Evolutionary conservation across 768 basidiomycete species (phyloP).

Genomic region (Solioccasus polychromus): DNA sequence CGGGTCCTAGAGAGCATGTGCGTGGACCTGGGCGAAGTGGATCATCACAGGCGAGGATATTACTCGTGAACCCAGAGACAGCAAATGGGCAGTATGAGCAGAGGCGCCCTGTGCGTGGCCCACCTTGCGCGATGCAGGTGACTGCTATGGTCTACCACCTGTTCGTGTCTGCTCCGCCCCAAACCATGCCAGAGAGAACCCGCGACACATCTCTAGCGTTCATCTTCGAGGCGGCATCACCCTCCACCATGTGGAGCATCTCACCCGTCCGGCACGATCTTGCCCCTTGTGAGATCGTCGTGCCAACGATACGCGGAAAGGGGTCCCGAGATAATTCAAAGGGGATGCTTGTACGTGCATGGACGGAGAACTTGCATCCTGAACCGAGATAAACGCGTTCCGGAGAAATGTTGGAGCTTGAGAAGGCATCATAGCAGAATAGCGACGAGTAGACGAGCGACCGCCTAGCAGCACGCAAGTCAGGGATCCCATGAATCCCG

Average conservation of each 20-base stretch:
- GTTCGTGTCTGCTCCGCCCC: constrained; percentile 45
- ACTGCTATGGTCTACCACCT: constrained; percentile 10
- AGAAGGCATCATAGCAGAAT: constrained; percentile 42
- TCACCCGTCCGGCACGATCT: constrained; percentile 50
- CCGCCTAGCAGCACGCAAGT: constrained; percentile 11
- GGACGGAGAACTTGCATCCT: constrained; percentile 11
- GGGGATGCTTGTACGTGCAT: constrained; percentile 43
- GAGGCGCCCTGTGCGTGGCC: constrained; percentile 36
- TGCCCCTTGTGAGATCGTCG: constrained; percentile 35
- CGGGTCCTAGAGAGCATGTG: constrained; percentile 39
- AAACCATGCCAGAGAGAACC: constrained; percentile 26
- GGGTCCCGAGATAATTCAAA: constrained; percentile 55
- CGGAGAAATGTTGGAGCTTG: constrained; percentile 45
- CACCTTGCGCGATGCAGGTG: constrained; percentile 10
- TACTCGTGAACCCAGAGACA: constrained; percentile 21
- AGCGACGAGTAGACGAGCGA: constrained; percentile 16
- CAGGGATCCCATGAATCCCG: constrained; percentile 9
- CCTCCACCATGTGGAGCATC: constrained; percentile 28
- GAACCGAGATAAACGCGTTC: constrained; percentile 41
- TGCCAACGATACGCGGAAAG: constrained; percentile 23
- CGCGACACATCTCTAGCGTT: constrained; percentile 51
- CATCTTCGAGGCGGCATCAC: constrained; percentile 9
- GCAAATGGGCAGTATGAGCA: constrained; percentile 29
- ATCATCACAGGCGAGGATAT: constrained; percentile 18
- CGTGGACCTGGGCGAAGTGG: constrained; percentile 34